Conservation (phyloP, 305 asterid species). For the Fraxinus latifolia region DNA sequence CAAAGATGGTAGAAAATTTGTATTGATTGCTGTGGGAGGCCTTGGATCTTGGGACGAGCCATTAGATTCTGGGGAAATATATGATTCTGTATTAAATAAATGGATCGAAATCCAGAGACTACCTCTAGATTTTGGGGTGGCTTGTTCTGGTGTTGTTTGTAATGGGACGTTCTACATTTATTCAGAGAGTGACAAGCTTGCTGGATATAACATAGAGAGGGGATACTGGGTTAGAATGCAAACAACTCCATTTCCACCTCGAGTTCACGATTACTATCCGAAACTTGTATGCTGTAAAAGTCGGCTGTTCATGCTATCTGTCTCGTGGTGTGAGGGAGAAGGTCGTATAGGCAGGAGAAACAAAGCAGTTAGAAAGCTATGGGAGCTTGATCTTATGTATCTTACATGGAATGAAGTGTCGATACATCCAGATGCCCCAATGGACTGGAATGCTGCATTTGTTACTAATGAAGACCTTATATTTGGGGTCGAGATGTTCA, state of each 20-base stretch:
- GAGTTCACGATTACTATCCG: conserved; percentile 84
- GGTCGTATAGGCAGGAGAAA: conserved; percentile 90
- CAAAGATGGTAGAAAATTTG: conserved; percentile 44
- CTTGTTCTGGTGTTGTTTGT: conserved; percentile 81
- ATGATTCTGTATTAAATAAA: conserved; percentile 65
- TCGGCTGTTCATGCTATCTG: conserved; percentile 73
- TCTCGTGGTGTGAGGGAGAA: conserved; percentile 98
- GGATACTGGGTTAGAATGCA: conserved; percentile 81
- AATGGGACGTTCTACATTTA: conserved; percentile 55
- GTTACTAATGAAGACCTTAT: conserved; percentile 55
- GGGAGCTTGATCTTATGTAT: conserved; percentile 76
- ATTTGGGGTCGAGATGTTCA: conserved; percentile 90
- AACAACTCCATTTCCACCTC: conserved; percentile 59
- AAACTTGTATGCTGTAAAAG: conserved; percentile 57
- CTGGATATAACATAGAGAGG: conserved; percentile 62
- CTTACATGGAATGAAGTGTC: conserved; percentile 66
- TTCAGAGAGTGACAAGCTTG: conserved; percentile 76
- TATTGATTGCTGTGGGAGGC: conserved; percentile 87
- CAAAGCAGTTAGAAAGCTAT: conserved; percentile 87
- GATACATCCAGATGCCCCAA: conserved; percentile 92
- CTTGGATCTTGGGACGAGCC: conserved; percentile 92
- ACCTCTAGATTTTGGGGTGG: conserved; percentile 73
- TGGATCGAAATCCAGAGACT: conserved; percentile 86
- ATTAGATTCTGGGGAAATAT: conserved; percentile 72
- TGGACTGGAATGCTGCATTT: conserved; percentile 98